These are phyloP conservation scores for Trichothecium roseum DNA, from an alignment of 2,329 filamentous ascomycete species.

Conservation along the genomic window DNA sequence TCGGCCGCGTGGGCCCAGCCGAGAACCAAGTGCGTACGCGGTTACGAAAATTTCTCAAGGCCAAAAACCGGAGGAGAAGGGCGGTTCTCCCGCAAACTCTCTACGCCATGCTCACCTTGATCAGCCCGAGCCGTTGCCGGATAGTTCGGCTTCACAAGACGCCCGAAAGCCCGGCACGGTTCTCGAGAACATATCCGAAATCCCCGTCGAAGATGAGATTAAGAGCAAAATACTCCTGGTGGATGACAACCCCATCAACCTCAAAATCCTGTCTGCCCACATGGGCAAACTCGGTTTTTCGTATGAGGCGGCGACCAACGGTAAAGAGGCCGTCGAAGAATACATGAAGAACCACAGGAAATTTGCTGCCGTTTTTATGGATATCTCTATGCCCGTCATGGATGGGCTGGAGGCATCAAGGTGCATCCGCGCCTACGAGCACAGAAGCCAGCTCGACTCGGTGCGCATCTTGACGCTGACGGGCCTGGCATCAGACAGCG, in stretches of 20 bases:
- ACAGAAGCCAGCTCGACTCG: slow-evolving; percentile 25
- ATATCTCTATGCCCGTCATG: slow-evolving; percentile 49
- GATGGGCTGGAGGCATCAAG: slow-evolving; percentile 40
- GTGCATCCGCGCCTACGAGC: slow-evolving; percentile 38
- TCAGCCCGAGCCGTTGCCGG: no score
- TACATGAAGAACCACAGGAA: slow-evolving; percentile 13
- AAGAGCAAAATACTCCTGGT: slow-evolving; percentile 23
- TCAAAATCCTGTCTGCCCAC: slow-evolving; percentile 18
- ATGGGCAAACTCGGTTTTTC: slow-evolving; percentile 21
- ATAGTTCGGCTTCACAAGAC: slow-evolving; percentile 3
- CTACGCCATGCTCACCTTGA: not conserved
- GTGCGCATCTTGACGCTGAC: slow-evolving; percentile 41
- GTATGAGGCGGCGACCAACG: slow-evolving; percentile 20
- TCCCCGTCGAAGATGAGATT: slow-evolving; percentile 2
- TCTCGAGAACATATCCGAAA: no score
- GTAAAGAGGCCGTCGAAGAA: slow-evolving; percentile 20
- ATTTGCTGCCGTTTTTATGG: slow-evolving; percentile 26
- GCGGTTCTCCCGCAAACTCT: not conserved
- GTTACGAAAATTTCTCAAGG: not conserved
- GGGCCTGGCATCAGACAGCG: slow-evolving; percentile 36
- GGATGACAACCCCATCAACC: slow-evolving; percentile 30
- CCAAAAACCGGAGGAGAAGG: not conserved
- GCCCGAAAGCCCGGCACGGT: not conserved
- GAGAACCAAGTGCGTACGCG: no score
- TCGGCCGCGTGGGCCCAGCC: no score